These are phyloP conservation scores for Lumnitzera racemosa DNA, from an alignment of 345 rosid genomes.

Conservation along the genomic window DNA sequence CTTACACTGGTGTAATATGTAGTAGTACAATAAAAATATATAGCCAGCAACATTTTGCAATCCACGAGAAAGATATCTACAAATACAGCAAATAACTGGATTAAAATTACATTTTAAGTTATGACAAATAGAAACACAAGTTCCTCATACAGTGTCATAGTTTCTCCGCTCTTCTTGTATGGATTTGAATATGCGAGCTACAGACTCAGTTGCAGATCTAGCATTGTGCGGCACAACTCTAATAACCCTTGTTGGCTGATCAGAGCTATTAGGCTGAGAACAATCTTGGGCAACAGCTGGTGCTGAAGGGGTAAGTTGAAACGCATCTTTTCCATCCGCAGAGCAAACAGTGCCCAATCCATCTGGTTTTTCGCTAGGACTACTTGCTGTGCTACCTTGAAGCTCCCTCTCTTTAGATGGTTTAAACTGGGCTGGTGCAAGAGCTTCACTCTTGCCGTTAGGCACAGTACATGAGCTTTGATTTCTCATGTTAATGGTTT, in stretches of 20 bases:
- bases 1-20: no score
- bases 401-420: slow-evolving; percentile 31
- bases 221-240: slow-evolving; percentile 81
- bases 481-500: slow-evolving; percentile 29
- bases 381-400: slow-evolving; percentile 50
- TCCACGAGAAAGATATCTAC: slow-evolving; percentile 1
- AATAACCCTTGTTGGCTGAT: slow-evolving; percentile 49
- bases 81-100: neutral
- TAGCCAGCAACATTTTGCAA: slow-evolving; percentile 3
- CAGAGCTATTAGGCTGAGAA: slow-evolving; percentile 15
- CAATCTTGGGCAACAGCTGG: slow-evolving; percentile 12
- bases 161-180: slow-evolving; percentile 83
- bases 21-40: slow-evolving; percentile 1
- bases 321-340: slow-evolving; percentile 24
- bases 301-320: slow-evolving; percentile 13
- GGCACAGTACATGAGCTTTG: slow-evolving; percentile 32
- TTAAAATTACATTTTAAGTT: neutral
- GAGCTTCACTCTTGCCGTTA: slow-evolving; percentile 21
- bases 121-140: neutral
- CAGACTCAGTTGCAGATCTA: slow-evolving; percentile 74
- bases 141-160: slow-evolving; percentile 23
- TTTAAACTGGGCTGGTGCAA: slow-evolving; percentile 16
- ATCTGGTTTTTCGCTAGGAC: slow-evolving; percentile 26
- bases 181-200: slow-evolving; percentile 74
- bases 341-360: slow-evolving; percentile 12